Conservation (phyloP, 306 rosid species). For the Quercus aquifolioides region DNA sequence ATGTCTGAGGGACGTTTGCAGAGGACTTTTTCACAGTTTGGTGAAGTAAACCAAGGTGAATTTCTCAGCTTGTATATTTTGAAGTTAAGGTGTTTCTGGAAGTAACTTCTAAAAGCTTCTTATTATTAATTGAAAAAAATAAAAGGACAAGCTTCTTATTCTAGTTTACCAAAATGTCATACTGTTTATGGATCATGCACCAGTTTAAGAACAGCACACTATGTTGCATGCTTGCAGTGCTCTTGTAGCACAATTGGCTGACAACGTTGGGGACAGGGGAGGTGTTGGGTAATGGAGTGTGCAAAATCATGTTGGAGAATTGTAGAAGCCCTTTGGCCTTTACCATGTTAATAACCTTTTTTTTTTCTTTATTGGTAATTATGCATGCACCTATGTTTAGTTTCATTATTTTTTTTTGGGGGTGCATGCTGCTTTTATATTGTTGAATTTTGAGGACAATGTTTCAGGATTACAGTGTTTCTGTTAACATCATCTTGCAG, state of each 20-base stretch:
- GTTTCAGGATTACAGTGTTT: neutral
- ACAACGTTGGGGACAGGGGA: neutral
- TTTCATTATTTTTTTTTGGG: neutral
- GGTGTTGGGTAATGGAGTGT: neutral
- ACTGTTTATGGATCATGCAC: neutral
- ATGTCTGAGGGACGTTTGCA: slow-evolving; percentile 36
- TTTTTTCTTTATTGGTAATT: neutral
- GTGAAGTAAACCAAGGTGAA: slow-evolving; percentile 40
- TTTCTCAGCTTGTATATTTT: neutral
- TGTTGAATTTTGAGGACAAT: neutral
- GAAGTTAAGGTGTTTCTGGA: neutral
- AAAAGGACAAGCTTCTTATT: neutral
- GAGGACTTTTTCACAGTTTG: slow-evolving; percentile 43
- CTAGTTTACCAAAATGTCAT: neutral
- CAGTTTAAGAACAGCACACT: neutral
- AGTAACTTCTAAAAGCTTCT: neutral
- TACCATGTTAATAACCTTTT: neutral
- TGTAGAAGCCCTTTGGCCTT: neutral
- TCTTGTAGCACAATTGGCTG: neutral
- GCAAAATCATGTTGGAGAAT: neutral
- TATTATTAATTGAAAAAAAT: too few species aligned
- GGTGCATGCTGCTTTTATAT: neutral
- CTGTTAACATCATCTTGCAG: slow-evolving; percentile 23
- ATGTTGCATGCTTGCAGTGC: neutral
- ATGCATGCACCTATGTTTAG: neutral